Conservation (phyloP, 148 eudicot species). For the Salicornia ramosissima region DNA sequence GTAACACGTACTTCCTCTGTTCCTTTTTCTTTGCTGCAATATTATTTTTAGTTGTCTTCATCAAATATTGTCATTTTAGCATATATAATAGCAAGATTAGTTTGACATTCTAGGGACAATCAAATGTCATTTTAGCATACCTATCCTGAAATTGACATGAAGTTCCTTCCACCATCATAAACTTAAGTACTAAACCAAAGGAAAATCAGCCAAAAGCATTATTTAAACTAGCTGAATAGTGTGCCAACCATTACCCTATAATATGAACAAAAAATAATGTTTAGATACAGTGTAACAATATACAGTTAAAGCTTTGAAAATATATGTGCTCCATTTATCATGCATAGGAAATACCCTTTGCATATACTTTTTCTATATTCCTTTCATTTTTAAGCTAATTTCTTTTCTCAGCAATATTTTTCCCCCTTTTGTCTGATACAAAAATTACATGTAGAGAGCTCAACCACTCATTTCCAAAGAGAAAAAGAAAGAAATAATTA, state of each 20-base stretch:
- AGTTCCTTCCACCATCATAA: not conserved
- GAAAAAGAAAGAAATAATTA: conserved; percentile 12
- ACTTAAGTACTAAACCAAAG: not conserved
- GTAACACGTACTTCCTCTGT: too few species aligned
- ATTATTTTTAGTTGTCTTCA: too few species aligned
- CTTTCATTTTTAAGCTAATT: conserved; percentile 18
- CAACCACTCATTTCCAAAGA: conserved; percentile 14
- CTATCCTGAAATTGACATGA: not conserved
- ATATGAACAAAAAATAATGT: not conserved
- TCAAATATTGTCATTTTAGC: too few species aligned
- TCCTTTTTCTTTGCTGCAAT: too few species aligned
- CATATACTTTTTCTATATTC: conserved; percentile 30
- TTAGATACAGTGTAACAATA: not conserved
- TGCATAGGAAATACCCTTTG: conserved; percentile 21
- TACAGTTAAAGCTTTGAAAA: not conserved
- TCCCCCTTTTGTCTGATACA: conserved; percentile 14
- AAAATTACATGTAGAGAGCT: conserved; percentile 29
- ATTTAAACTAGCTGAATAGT: not conserved
- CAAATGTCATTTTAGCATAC: not conserved
- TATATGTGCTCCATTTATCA: not conserved
- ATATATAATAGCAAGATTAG: too few species aligned
- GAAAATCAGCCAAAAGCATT: too few species aligned
- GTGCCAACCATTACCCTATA: not conserved
- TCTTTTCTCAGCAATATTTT: conserved; percentile 31
- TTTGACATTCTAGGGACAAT: too few species aligned